Percentiles rank a stretch among this genome's conserved stretches.
Evolutionary conservation across 1,139 yeast genomes (phyloP).

Genomic region (Sugiyamaella neomexicana): DNA sequence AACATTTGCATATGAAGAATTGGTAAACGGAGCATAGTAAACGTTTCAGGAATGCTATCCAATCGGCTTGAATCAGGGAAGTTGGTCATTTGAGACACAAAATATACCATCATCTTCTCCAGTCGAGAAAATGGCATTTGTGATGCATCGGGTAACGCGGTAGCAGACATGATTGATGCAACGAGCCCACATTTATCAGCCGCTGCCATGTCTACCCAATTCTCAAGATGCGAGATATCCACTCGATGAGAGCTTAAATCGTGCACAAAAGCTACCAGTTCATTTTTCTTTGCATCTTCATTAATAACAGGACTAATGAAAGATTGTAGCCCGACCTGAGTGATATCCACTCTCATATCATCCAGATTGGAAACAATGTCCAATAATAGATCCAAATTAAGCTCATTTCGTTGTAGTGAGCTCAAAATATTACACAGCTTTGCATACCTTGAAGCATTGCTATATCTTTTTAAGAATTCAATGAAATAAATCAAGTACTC

Average conservation of each 20-base stretch:
- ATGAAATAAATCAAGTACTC: constrained; percentile 19
- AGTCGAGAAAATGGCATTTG: constrained; percentile 14
- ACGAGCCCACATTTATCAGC: constrained; percentile 15
- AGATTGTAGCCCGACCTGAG: constrained; percentile 17
- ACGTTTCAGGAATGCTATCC: constrained; percentile 29
- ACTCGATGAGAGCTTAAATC: constrained; percentile 24
- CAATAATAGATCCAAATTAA: constrained; percentile 9
- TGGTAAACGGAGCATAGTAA: constrained; percentile 27
- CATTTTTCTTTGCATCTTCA: constrained; percentile 23
- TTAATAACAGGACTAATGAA: constrained; percentile 14
- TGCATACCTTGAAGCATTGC: constrained; percentile 8
- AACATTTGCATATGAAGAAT: constrained; percentile 27
- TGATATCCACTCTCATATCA: constrained; percentile 25
- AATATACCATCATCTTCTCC: constrained; percentile 22
- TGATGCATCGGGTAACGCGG: background rate
- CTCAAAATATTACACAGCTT: constrained; percentile 1
- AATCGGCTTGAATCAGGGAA: constrained; percentile 23
- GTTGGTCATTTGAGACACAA: constrained; percentile 18
- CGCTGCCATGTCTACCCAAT: constrained; percentile 25
- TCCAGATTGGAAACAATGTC: constrained; percentile 24
- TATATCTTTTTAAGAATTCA: constrained; percentile 14
- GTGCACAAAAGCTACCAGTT: constrained; percentile 27
- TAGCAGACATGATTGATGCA: background rate
- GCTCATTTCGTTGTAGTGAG: background rate
- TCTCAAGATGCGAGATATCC: constrained; percentile 24